Conservation (phyloP, 129 eudicot species). For the Chrysanthemum seticuspe region DNA sequence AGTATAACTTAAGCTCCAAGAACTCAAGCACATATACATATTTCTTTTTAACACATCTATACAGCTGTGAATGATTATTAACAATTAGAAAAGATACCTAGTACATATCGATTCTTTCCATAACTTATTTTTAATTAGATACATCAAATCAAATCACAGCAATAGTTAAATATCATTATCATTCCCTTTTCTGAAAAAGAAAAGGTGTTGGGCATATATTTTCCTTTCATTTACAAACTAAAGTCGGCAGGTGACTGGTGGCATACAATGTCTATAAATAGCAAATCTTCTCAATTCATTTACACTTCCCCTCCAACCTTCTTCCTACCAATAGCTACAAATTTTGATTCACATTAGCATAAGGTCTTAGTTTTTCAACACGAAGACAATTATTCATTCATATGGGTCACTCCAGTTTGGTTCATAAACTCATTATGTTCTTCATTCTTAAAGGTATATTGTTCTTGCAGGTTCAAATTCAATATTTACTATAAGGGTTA, state of each 20-base stretch:
- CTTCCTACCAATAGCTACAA: constrained; percentile 22
- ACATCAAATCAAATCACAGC: background rate
- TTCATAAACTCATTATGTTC: constrained; percentile 9
- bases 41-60: no score
- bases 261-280: constrained; percentile 7
- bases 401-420: constrained; percentile 24
- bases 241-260: constrained; percentile 20
- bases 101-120: background rate
- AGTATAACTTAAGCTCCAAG: no score
- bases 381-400: background rate
- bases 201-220: constrained; percentile 7
- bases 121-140: background rate
- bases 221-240: constrained; percentile 7
- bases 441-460: constrained; percentile 18
- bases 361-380: background rate
- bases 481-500: background rate
- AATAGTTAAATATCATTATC: constrained; percentile 2
- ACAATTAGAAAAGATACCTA: background rate
- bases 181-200: background rate
- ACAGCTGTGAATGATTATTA: background rate
- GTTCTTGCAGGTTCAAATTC: background rate
- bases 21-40: no score
- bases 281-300: constrained; percentile 9
- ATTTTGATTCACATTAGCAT: background rate
- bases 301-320: constrained; percentile 11